A percentile compares a stretch with the other conserved stretches of the same genome.
These are phyloP conservation scores for Tuctoria greenei DNA, from an alignment of 176 grass and related monocot genomes.

Conservation along the genomic window DNA sequence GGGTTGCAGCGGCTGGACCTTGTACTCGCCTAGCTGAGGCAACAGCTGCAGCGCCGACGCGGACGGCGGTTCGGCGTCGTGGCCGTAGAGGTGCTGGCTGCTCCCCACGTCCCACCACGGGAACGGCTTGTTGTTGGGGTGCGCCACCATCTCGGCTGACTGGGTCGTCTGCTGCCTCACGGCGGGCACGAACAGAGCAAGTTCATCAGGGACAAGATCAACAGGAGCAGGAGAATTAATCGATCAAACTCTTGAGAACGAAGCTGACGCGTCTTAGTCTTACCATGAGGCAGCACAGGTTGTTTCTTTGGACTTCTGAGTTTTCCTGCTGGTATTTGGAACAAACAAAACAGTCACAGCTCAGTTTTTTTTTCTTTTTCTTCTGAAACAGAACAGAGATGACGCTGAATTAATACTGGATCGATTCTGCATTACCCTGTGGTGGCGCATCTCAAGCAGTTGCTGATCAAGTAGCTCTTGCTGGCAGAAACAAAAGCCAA, in stretches of 20 bases:
- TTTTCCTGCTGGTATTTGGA: slow-evolving; percentile 31
- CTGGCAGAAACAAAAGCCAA: slow-evolving; percentile 19
- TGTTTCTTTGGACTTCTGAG: slow-evolving; percentile 42
- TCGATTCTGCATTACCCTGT: slow-evolving; percentile 45
- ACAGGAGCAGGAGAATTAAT: neutral
- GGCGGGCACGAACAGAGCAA: slow-evolving; percentile 5
- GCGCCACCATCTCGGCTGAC: slow-evolving; percentile 10
- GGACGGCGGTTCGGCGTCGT: slow-evolving; percentile 38
- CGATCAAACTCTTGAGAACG: neutral
- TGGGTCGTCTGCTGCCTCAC: slow-evolving; percentile 15
- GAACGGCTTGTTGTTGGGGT: slow-evolving; percentile 36
- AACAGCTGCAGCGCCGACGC: slow-evolving; percentile 45
- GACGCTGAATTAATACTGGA: neutral
- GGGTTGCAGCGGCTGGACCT: slow-evolving; percentile 63
- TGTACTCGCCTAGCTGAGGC: slow-evolving; percentile 45
- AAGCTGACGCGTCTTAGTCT: slow-evolving; percentile 3
- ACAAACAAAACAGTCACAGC: neutral
- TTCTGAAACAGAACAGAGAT: neutral
- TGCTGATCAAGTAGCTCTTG: slow-evolving; percentile 61
- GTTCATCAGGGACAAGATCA: neutral
- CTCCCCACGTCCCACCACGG: slow-evolving; percentile 34
- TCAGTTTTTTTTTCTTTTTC: neutral
- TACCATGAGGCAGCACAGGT: slow-evolving; percentile 58
- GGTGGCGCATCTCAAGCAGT: slow-evolving; percentile 40
- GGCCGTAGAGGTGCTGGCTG: slow-evolving; percentile 15